These are phyloP conservation scores for Stachybotrys echinatus DNA, from an alignment of 2,329 filamentous ascomycete genomes.

Conservation along the genomic window DNA sequence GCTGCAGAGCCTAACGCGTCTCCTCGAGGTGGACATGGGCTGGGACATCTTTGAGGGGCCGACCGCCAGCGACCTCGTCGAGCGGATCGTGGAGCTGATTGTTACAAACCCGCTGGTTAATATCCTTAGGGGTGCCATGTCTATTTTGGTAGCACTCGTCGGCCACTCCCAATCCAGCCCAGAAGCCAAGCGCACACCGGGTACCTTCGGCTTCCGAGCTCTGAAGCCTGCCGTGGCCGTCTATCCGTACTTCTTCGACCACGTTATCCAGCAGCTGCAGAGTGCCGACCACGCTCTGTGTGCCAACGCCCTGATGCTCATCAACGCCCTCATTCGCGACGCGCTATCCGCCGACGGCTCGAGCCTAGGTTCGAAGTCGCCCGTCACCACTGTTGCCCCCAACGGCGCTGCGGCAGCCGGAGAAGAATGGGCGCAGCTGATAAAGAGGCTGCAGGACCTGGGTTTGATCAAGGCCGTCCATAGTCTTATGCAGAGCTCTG, in stretches of 20 bases:
- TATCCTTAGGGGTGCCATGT: slow-evolving; percentile 94
- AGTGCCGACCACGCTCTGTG: slow-evolving; percentile 94
- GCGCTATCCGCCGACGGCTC: slow-evolving; percentile 72
- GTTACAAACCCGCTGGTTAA: slow-evolving; percentile 96
- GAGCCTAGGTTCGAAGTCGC: slow-evolving; percentile 15
- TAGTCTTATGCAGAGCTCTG: slow-evolving; percentile 88
- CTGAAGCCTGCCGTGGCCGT: slow-evolving; percentile 87
- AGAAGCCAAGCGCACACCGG: slow-evolving; percentile 35
- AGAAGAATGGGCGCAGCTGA: slow-evolving; percentile 91
- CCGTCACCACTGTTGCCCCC: background rate
- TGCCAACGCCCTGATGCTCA: slow-evolving; percentile 88
- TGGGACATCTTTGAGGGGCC: slow-evolving; percentile 79
- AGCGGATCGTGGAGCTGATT: slow-evolving; percentile 82
- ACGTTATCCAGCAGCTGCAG: slow-evolving; percentile 85
- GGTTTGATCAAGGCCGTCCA: slow-evolving; percentile 91
- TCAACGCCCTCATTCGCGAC: slow-evolving; percentile 93
- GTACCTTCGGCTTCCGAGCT: slow-evolving; percentile 80
- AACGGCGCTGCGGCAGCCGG: slow-evolving; percentile 15
- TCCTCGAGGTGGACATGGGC: slow-evolving; percentile 95
- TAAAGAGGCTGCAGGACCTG: slow-evolving; percentile 87
- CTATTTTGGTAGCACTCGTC: slow-evolving; percentile 89
- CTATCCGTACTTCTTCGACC: slow-evolving; percentile 90
- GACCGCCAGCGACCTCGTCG: slow-evolving; percentile 60
- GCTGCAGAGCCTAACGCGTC: slow-evolving; percentile 77
- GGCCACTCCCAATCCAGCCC: slow-evolving; percentile 66